Conservation (phyloP, 208 protist species). For the Porcisia deanei region DNA sequence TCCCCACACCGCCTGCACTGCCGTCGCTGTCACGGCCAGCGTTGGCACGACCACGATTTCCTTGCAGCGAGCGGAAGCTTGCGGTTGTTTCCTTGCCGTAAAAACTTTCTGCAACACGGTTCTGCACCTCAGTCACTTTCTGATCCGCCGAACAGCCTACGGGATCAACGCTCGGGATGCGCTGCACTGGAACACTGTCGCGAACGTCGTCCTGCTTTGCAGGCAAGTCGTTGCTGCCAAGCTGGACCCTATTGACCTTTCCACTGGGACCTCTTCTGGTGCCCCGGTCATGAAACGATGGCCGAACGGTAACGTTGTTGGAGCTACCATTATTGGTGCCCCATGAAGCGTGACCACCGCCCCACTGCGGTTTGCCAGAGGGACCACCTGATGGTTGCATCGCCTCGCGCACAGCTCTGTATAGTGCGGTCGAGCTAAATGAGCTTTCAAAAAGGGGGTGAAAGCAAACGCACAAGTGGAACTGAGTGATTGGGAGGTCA, state of each 20-base stretch:
- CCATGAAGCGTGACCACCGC: conserved; percentile 6
- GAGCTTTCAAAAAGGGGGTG: not conserved
- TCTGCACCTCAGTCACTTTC: conserved; percentile 30
- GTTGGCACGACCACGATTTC: conserved; percentile 27
- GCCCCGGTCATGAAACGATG: conserved; percentile 5
- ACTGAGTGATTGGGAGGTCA: not conserved
- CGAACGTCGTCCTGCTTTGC: not conserved
- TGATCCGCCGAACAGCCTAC: conserved; percentile 1
- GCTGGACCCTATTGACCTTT: conserved; percentile 6
- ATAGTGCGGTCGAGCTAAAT: not conserved
- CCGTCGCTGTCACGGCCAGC: not conserved
- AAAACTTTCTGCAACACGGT: conserved; percentile 29
- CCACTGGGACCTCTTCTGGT: conserved; percentile 10
- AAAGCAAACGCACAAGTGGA: not conserved
- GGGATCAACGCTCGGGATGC: not conserved
- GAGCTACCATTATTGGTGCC: not conserved
- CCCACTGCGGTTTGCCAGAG: not conserved
- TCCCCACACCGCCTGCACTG: conserved; percentile 17
- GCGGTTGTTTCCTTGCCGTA: conserved; percentile 19
- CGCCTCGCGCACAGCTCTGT: not conserved
- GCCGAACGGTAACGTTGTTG: conserved; percentile 1
- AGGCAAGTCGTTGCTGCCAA: conserved; percentile 1
- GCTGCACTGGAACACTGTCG: not conserved
- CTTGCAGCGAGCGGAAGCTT: conserved; percentile 17
- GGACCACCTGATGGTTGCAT: conserved; percentile 11